phyloP scores from a whole-genome alignment of 805 yeast species.

The Wickerhamiella vanderwaltii region DNA sequence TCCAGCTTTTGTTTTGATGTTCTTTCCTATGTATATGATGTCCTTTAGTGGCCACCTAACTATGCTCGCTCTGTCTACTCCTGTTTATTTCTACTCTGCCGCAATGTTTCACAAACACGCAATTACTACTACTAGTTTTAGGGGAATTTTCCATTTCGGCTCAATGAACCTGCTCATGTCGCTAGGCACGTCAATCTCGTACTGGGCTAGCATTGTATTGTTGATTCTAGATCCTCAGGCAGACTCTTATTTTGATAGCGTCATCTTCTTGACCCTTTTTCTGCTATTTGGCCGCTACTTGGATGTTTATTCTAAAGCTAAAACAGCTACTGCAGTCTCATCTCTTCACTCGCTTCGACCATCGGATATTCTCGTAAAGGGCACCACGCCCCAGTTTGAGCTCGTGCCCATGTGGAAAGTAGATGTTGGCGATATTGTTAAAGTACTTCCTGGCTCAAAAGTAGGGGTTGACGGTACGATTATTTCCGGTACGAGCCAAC shows the following conservation, averaged over 20 bases:
- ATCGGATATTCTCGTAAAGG: slow-evolving; percentile 33
- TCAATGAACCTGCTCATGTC: slow-evolving; percentile 66
- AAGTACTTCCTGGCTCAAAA: slow-evolving; percentile 29
- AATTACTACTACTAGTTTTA: slow-evolving; percentile 25
- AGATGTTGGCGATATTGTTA: slow-evolving; percentile 79
- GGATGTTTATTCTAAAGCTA: slow-evolving; percentile 53
- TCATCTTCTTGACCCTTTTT: slow-evolving; percentile 62
- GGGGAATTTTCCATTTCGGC: slow-evolving; percentile 56
- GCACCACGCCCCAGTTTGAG: slow-evolving; percentile 17
- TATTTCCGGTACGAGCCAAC: slow-evolving; percentile 58
- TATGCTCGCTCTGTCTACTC: slow-evolving; percentile 51
- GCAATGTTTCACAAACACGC: slow-evolving; percentile 63
- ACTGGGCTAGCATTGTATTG: slow-evolving; percentile 52
- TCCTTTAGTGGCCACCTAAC: slow-evolving; percentile 55
- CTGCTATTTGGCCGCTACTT: slow-evolving; percentile 56
- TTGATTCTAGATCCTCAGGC: slow-evolving; percentile 35
- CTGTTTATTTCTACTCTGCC: slow-evolving; percentile 63
- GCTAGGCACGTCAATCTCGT: slow-evolving; percentile 61
- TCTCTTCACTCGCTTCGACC: slow-evolving; percentile 42
- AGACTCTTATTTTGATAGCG: slow-evolving; percentile 68
- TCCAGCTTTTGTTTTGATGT: slow-evolving; percentile 52
- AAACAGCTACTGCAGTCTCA: slow-evolving; percentile 54
- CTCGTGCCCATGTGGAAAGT: slow-evolving; percentile 31
- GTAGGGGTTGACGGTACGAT: slow-evolving; percentile 71
- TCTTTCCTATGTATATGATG: slow-evolving; percentile 33